These are phyloP conservation scores for Dothidotthia symphoricarpi DNA, from an alignment of 2,329 filamentous ascomycete genomes.

Conservation along the genomic window DNA sequence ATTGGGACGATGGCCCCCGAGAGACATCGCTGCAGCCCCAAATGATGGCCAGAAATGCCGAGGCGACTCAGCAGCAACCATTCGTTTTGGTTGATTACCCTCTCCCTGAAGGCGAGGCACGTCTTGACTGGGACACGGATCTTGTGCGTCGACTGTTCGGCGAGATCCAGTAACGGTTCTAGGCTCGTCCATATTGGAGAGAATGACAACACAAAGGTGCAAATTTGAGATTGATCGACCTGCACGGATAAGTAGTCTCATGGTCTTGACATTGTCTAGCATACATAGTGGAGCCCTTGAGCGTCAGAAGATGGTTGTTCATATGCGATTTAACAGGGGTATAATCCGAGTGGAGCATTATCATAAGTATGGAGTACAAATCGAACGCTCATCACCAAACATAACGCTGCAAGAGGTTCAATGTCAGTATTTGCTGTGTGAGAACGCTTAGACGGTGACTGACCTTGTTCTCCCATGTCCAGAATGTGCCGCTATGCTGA, in stretches of 20 bases:
- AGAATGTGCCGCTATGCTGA: constrained; percentile 55
- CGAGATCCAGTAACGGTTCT: constrained; percentile 15
- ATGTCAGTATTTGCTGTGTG: not conserved
- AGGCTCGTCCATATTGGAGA: not conserved
- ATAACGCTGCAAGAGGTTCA: constrained; percentile 23
- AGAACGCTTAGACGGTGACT: constrained; percentile 9
- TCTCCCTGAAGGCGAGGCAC: constrained; percentile 13
- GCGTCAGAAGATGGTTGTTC: constrained; percentile 3
- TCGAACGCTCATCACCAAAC: constrained; percentile 32
- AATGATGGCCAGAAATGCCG: no score
- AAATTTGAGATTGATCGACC: not conserved
- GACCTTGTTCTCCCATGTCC: constrained; percentile 56
- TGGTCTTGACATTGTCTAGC: not conserved
- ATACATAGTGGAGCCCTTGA: not conserved
- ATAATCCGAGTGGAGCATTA: constrained; percentile 15
- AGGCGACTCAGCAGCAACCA: no score
- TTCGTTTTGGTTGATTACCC: constrained; percentile 9
- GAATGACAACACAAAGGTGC: not conserved
- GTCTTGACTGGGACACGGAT: constrained; percentile 28
- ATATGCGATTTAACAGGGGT: constrained; percentile 16
- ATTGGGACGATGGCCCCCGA: no score
- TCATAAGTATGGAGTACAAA: constrained; percentile 2
- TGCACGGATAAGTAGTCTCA: not conserved
- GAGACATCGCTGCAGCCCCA: no score
- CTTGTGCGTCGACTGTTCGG: constrained; percentile 21